A percentile compares a stretch with the other conserved stretches of the same genome.
phyloP scores from a whole-genome alignment of 208 protist species.

The Borovskyia barvae region DNA sequence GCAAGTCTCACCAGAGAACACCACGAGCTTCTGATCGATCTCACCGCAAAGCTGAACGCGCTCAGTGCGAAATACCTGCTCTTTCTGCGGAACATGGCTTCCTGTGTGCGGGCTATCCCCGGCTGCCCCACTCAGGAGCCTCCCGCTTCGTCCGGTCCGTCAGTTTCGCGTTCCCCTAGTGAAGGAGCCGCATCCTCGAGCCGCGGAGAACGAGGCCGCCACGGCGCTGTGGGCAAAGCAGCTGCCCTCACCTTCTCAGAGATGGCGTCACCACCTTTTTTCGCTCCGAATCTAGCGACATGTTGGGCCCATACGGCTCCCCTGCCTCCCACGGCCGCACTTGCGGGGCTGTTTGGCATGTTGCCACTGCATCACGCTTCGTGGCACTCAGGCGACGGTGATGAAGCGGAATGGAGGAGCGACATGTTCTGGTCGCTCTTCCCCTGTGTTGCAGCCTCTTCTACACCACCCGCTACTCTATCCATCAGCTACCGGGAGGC shows the following conservation, averaged over 20 bases:
- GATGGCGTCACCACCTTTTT: background rate
- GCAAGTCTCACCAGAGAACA: too few relatives aligned
- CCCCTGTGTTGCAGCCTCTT: too few relatives aligned
- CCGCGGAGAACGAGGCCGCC: constrained; percentile 1
- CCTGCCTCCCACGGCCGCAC: constrained; percentile 47
- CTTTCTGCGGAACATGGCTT: constrained; percentile 13
- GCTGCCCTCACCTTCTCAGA: background rate
- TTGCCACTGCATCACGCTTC: constrained; percentile 23
- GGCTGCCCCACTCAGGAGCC: too few relatives aligned
- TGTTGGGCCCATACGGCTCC: constrained; percentile 36
- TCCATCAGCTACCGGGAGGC: constrained; percentile 20
- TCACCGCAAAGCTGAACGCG: constrained; percentile 13
- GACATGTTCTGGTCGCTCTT: too few relatives aligned
- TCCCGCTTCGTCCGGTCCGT: too few relatives aligned
- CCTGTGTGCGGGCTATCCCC: too few relatives aligned
- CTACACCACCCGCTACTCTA: too few relatives aligned
- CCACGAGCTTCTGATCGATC: too few relatives aligned
- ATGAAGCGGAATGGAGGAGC: too few relatives aligned
- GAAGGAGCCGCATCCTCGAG: background rate
- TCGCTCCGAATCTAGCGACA: constrained; percentile 26
- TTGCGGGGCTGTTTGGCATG: constrained; percentile 49
- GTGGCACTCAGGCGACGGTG: too few relatives aligned
- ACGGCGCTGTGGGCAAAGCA: background rate
- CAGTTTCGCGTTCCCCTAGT: constrained; percentile 1
- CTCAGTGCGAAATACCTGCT: constrained; percentile 9